Base-by-base conservation (phyloP, 768 basidiomycete species). In the Pleurotus platypus region DNA sequence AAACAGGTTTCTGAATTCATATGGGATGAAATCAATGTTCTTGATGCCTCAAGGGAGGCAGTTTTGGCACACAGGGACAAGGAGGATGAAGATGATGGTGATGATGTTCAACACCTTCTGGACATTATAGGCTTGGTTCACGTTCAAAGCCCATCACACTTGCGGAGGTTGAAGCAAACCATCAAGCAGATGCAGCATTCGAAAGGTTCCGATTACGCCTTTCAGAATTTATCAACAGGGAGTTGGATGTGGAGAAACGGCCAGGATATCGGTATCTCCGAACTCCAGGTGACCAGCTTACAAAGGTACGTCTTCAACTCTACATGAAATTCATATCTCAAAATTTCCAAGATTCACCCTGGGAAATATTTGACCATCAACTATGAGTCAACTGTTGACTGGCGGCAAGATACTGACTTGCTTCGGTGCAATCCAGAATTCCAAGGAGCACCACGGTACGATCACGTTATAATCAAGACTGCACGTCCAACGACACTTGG, bases 361-460 rank as follows among this genome's bases (percentile, higher is more conserved):
- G 2, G 9, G 50, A 12, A 61, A 58, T 64, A 35, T 59, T 20
- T 43, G n/a, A 66, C 60, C 47, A 55, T 71, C 13, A 58, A 64
- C 22, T 74, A 70, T 59, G 62, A 58, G 12, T 71, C 65, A 0
- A 51, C 37, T 1, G 56, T 68, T 8, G 61, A 70, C 58, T 75
- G 72, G 72, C 26, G 49, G 7, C 24, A 60, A 18, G 57, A 56
- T 3, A 64, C 60, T 1, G 67, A 76, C 54, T 61, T 68, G 27
- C 61, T 76, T 1, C 57, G 59, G 2, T 70, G 65, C 59, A 72
- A 66, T 51, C 69, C 71, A 6, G 48, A 45, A 0, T 76, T 75
- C 57, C 61, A 65, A 40, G 39, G 58, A 0, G 20, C 43, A 1
- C 65, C 64, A 7, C 63, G 62, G 0, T 73, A 66, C 60, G 69